Percentiles rank a stretch among this genome's conserved stretches.
phyloP scores from a whole-genome alignment of 1,139 yeast genomes.

The Debaryomyces sp. region DNA sequence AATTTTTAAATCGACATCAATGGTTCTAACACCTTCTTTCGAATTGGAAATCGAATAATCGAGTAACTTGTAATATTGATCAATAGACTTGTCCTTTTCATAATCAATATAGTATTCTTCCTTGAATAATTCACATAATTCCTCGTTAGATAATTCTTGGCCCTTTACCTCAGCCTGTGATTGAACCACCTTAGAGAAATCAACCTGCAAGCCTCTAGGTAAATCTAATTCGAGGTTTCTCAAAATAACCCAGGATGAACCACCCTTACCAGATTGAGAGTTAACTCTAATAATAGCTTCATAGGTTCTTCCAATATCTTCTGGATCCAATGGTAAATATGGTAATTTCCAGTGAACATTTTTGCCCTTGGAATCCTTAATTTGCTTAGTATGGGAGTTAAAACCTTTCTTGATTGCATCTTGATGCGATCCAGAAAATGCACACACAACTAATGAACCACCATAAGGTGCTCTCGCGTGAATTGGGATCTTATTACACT shows the following conservation, averaged over 20 bases:
- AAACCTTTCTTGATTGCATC: slow-evolving; percentile 56
- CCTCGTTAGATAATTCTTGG: slow-evolving; percentile 78
- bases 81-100: slow-evolving; percentile 31
- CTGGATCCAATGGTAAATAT: slow-evolving; percentile 93
- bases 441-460: slow-evolving; percentile 52
- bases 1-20: slow-evolving; percentile 42
- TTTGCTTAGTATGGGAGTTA: slow-evolving; percentile 50
- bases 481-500: slow-evolving; percentile 50
- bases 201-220: slow-evolving; percentile 90
- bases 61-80: slow-evolving; percentile 44
- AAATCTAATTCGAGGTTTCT: slow-evolving; percentile 86
- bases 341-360: slow-evolving; percentile 77
- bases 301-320: slow-evolving; percentile 93
- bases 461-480: slow-evolving; percentile 54
- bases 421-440: slow-evolving; percentile 53
- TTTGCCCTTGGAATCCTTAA: slow-evolving; percentile 31
- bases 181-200: slow-evolving; percentile 86
- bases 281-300: slow-evolving; percentile 98
- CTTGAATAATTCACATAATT: slow-evolving; percentile 77
- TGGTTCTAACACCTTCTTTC: slow-evolving; percentile 31
- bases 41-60: slow-evolving; percentile 53
- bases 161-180: slow-evolving; percentile 78
- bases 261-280: slow-evolving; percentile 98
- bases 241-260: slow-evolving; percentile 96
- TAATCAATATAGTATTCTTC: slow-evolving; percentile 66